phyloP scores from a whole-genome alignment of 441 rosid genomes.

The Adansonia madagascariensis region DNA sequence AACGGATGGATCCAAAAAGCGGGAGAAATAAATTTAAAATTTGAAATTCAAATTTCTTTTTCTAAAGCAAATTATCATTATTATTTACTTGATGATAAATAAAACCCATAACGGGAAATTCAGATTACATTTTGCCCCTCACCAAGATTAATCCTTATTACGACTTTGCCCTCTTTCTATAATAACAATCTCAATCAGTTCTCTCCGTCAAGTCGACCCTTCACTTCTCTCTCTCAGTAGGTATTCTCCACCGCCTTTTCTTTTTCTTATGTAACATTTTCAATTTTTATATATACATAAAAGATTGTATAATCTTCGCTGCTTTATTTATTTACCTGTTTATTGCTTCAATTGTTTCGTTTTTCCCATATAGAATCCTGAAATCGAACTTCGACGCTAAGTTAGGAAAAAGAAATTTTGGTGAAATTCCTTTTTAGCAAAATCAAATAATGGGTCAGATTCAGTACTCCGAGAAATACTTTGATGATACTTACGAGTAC shows the following conservation, averaged over 20 bases:
- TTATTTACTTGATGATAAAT: background rate
- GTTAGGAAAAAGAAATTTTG: too few relatives aligned
- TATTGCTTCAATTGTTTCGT: background rate
- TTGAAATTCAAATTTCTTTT: constrained; percentile 41
- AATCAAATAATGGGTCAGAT: constrained; percentile 5
- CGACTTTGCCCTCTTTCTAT: background rate
- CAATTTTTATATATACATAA: background rate
- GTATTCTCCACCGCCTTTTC: background rate
- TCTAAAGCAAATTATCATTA: background rate
- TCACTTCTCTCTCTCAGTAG: background rate
- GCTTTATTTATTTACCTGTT: background rate
- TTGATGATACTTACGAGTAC: constrained; percentile 12
- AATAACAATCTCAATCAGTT: background rate
- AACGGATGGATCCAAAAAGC: constrained; percentile 29
- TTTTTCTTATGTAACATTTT: background rate
- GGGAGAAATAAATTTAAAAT: constrained; percentile 42
- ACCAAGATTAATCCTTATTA: background rate
- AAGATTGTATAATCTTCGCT: background rate
- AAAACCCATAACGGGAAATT: background rate
- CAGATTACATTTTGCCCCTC: background rate
- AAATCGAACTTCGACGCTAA: background rate
- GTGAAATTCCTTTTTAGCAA: background rate
- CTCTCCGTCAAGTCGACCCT: too few relatives aligned
- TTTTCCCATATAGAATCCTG: background rate
- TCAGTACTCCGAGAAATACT: constrained; percentile 8